Percentiles rank a stretch among this genome's conserved stretches.
Evolutionary conservation across 208 protist species (phyloP).

Genomic region (Wallacemonas sp.): DNA sequence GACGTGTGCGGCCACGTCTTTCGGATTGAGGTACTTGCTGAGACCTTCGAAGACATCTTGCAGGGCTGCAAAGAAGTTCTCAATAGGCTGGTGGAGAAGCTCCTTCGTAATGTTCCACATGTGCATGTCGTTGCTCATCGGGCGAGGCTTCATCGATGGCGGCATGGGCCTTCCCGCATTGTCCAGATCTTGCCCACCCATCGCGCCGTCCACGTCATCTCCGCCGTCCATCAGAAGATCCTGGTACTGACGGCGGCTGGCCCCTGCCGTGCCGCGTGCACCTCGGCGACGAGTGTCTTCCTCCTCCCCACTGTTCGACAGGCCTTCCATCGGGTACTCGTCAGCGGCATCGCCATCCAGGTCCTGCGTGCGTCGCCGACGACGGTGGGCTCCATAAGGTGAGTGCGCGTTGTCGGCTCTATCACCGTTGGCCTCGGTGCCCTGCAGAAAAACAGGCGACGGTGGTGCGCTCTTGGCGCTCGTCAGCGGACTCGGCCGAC

Average conservation of each 20-base stretch:
- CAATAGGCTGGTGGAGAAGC: conserved; percentile 22
- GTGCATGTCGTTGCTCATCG: conserved; percentile 10
- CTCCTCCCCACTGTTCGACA: too few relatives aligned
- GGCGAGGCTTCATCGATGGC: not conserved
- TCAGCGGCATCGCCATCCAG: too few relatives aligned
- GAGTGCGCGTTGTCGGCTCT: not conserved
- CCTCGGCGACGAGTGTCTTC: too few relatives aligned
- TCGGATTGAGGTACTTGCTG: conserved; percentile 41
- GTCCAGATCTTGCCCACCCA: too few relatives aligned
- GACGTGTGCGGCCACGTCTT: conserved; percentile 33
- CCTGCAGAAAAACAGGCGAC: not conserved
- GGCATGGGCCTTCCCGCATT: too few relatives aligned
- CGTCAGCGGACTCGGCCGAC: not conserved
- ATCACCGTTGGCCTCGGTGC: not conserved
- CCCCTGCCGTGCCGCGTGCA: too few relatives aligned
- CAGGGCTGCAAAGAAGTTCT: conserved; percentile 33
- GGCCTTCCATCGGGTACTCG: too few relatives aligned
- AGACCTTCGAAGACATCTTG: conserved; percentile 38
- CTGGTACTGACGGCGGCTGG: too few relatives aligned
- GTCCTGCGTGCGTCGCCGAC: too few relatives aligned
- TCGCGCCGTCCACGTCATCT: too few relatives aligned
- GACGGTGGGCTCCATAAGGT: not conserved
- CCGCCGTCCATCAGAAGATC: too few relatives aligned
- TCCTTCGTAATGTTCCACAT: conserved; percentile 19
- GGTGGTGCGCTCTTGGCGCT: not conserved